Base-by-base conservation (phyloP, 169 alveolate species). In the Cyclospora cayetanensis region DNA sequence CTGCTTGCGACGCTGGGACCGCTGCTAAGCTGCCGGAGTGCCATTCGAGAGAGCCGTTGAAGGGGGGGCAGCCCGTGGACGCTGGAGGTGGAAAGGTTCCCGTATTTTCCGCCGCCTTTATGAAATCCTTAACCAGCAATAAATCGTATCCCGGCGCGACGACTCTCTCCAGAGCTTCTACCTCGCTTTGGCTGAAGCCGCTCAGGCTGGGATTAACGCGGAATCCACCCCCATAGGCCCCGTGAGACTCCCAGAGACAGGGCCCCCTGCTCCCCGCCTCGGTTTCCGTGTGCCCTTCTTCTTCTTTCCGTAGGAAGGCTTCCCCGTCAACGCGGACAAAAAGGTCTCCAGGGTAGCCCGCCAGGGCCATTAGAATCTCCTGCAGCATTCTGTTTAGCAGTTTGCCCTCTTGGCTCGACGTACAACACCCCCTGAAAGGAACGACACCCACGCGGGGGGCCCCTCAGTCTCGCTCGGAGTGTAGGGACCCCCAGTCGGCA, bases 281-380 rank as follows among this genome's bases (percentile, higher is more conserved):
- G 15, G 15, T 7, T 11, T 46, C 60, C 60, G 7, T 15, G 70
- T 9, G 34, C 34, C 70, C 70, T 29, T 29, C 70, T 55, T 22
- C 70, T 22, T 22, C 70, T 11, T 20, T n/a, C 22, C 27, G n/a
- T 20, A 37, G 27, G 52, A 46, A 46, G 60, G 46, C 31, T 12
- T 46, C 31, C 27, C 22, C 65, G 7, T 72, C 84, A 27, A 15
- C 9, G 25, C 84, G 60, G 31, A 65, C 53, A 41, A 90, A 63
- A 52, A 90, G 90, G 85, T 90, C 93, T 12, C 93, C 93, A 20
- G 93, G 93, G 53, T 34, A 50, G 29, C 93, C 93, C 82, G 93
- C 93, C 52, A 90, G 55, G 50, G 93, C 93, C 90, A 90, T 72
- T 15, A 90, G 80, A 20, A 90, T 20, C 12, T 90, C 93, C 80